Conservation (phyloP, 176 grass and related monocot genomes). For the Aegilops tauschii region DNA sequence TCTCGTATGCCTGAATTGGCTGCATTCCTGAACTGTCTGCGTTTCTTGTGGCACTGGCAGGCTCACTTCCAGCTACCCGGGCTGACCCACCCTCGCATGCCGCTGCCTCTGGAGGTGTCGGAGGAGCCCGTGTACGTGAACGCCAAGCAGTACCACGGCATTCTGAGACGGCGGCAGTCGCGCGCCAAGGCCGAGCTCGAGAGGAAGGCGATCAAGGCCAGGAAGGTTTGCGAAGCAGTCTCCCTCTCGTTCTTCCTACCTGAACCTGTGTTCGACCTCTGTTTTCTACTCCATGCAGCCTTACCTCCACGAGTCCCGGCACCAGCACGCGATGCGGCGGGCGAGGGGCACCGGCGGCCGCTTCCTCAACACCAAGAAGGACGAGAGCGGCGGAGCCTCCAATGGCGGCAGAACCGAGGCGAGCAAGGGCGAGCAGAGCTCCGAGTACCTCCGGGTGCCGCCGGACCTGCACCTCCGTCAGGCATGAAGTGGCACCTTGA, state of each 20-base stretch:
- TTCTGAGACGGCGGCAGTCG: conserved; percentile 77
- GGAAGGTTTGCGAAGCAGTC: conserved; percentile 57
- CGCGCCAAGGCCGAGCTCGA: conserved; percentile 94
- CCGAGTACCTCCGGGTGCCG: conserved; percentile 15
- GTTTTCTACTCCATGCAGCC: conserved; percentile 34
- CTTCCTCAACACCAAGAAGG: conserved; percentile 84
- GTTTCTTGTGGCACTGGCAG: conserved; percentile 34
- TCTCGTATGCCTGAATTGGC: too few relatives aligned
- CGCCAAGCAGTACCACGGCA: conserved; percentile 96
- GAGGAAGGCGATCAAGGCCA: conserved; percentile 65
- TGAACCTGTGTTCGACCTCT: not conserved
- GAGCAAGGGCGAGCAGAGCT: conserved; percentile 32
- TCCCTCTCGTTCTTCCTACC: not conserved
- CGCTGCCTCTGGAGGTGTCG: conserved; percentile 80
- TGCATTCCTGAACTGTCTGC: not conserved
- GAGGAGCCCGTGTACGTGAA: conserved; percentile 99
- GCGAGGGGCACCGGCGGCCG: conserved; percentile 76
- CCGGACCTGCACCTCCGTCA: conserved; percentile 42
- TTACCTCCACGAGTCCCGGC: conserved; percentile 85
- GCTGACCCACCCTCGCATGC: conserved; percentile 62
- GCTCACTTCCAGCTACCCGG: conserved; percentile 67
- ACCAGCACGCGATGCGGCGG: conserved; percentile 75
- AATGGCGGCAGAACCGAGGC: conserved; percentile 26
- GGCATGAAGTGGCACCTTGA: conserved; percentile 17
- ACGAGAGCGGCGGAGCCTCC: conserved; percentile 11